phyloP scores from a whole-genome alignment of 768 basidiomycete species.

The Podaxis pistillaris region DNA sequence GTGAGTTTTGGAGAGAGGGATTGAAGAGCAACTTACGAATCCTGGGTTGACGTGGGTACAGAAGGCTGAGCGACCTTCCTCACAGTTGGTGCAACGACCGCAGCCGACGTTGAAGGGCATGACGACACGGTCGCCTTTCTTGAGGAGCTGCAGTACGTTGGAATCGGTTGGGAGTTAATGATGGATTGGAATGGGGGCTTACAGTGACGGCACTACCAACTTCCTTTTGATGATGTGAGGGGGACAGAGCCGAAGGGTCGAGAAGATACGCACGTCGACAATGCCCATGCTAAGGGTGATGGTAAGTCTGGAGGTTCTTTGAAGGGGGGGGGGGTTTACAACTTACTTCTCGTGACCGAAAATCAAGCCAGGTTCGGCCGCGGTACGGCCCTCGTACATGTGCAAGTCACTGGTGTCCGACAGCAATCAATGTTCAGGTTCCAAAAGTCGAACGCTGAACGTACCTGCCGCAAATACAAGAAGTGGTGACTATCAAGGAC shows the following conservation, averaged over 20 bases:
- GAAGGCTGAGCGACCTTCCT: conserved; percentile 50
- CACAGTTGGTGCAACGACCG: conserved; percentile 56
- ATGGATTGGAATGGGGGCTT: conserved; percentile 14
- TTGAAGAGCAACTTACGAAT: conserved; percentile 36
- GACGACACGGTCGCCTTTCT: conserved; percentile 59
- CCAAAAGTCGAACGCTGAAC: neutral
- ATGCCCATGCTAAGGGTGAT: conserved; percentile 42
- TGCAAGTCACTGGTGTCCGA: conserved; percentile 40
- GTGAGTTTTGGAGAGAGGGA: neutral
- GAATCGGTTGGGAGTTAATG: neutral
- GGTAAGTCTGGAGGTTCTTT: neutral
- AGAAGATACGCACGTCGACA: conserved; percentile 34
- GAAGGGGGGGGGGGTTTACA: no score
- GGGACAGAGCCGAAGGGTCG: neutral
- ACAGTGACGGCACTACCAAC: conserved; percentile 44
- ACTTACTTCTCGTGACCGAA: conserved; percentile 55
- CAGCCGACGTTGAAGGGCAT: conserved; percentile 62
- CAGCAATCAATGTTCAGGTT: neutral
- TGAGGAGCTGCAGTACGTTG: conserved; percentile 34
- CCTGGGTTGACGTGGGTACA: conserved; percentile 59
- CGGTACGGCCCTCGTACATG: conserved; percentile 58
- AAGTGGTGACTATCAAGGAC: conserved; percentile 40
- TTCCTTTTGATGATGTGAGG: conserved; percentile 28
- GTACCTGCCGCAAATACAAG: conserved; percentile 52
- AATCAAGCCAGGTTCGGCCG: conserved; percentile 45